These are phyloP conservation scores for Crithidia fasciculata DNA, from an alignment of 208 protist species.

Conservation along the genomic window DNA sequence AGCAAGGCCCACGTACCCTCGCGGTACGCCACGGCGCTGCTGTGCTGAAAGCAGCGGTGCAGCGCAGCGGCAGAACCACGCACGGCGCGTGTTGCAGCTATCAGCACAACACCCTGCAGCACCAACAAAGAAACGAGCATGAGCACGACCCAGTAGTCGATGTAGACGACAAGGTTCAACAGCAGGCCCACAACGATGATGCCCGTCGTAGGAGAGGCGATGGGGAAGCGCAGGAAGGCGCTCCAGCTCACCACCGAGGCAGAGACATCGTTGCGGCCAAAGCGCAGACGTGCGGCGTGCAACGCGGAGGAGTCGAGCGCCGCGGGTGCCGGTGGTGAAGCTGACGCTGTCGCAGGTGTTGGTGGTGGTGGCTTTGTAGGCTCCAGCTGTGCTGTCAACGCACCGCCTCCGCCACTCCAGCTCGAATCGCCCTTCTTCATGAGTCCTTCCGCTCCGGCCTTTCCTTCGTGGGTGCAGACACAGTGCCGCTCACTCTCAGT, in stretches of 20 bases:
- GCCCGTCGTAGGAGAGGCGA: constrained; percentile 5
- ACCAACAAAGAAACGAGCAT: neutral
- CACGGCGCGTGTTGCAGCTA: neutral
- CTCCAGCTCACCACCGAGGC: neutral
- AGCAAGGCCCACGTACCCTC: constrained; percentile 75
- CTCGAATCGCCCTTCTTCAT: no score
- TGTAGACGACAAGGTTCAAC: neutral
- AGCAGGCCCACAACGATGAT: neutral
- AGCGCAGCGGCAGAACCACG: constrained; percentile 2
- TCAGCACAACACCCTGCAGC: neutral
- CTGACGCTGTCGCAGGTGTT: neutral
- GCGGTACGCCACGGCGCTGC: constrained; percentile 59
- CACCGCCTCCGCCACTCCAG: no score
- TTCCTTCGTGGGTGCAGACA: no score
- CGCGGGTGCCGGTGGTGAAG: neutral
- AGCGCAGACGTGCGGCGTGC: constrained; percentile 6
- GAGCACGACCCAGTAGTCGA: neutral
- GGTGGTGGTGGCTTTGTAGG: neutral
- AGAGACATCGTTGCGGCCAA: constrained; percentile 20
- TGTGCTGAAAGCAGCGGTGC: constrained; percentile 4
- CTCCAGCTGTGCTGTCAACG: no score
- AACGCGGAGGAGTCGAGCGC: constrained; percentile 27
- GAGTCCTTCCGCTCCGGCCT: no score
- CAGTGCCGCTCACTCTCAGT: no score
- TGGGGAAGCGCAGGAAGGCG: neutral